Percentiles rank a stretch among this genome's conserved stretches.
Conservation (phyloP, 2,329 filamentous ascomycete species). For the Aspergillus jensenii region DNA sequence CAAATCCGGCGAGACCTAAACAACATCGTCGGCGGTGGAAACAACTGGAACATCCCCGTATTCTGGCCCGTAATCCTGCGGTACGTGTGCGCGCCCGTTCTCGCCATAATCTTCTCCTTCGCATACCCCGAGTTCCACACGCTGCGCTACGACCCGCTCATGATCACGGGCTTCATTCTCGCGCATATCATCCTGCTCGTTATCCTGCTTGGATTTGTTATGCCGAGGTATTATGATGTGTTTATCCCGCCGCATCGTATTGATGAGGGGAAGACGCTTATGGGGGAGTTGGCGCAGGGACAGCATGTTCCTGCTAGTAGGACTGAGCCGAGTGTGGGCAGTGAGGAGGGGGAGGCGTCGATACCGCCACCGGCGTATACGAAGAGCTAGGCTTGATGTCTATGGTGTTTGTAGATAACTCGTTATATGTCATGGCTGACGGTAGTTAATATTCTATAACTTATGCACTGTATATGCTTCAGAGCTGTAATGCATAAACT, state of each 20-base stretch:
- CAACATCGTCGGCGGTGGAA: slow-evolving; percentile 52
- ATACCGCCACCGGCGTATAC: background rate
- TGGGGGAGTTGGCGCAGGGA: background rate
- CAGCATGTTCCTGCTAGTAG: background rate
- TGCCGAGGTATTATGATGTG: slow-evolving; percentile 56
- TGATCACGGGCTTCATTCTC: slow-evolving; percentile 52
- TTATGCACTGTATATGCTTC: no score
- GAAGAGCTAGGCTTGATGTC: background rate
- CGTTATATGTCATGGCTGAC: no score
- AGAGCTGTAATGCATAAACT: no score
- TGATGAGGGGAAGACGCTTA: slow-evolving; percentile 40
- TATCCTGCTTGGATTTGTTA: slow-evolving; percentile 50
- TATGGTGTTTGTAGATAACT: background rate
- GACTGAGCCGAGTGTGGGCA: background rate
- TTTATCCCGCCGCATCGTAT: slow-evolving; percentile 51
- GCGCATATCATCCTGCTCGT: slow-evolving; percentile 50
- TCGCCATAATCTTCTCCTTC: slow-evolving; percentile 55
- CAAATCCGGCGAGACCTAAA: slow-evolving; percentile 59
- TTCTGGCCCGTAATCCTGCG: slow-evolving; percentile 54
- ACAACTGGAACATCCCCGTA: slow-evolving; percentile 57
- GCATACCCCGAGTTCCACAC: slow-evolving; percentile 52
- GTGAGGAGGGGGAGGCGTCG: background rate
- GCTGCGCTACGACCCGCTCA: slow-evolving; percentile 51
- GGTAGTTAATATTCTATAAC: no score
- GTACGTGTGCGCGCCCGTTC: slow-evolving; percentile 51